phyloP scores from a whole-genome alignment of 345 rosid genomes.

The Ailanthus altissimus region DNA sequence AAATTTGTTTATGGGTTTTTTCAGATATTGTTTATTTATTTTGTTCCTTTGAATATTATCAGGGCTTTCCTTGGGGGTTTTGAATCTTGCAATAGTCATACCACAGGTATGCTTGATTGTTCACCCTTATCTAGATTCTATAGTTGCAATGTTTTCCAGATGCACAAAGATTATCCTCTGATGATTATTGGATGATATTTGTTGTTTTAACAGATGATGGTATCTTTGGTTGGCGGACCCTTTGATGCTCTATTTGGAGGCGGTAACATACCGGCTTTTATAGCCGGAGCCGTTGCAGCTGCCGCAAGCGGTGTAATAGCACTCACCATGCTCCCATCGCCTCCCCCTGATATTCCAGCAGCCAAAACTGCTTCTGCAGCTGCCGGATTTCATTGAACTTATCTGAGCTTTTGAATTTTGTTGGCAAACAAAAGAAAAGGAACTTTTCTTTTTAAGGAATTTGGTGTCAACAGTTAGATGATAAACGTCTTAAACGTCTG shows the following conservation, averaged over 20 bases:
- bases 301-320: constrained; percentile 62
- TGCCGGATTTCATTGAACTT: constrained; percentile 41
- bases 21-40: neutral
- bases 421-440: too few relatives aligned
- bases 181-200: neutral
- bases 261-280: constrained; percentile 80
- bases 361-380: constrained; percentile 31
- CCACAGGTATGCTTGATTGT: constrained; percentile 60
- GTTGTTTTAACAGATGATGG: constrained; percentile 52
- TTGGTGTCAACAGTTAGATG: neutral
- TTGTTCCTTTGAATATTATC: neutral
- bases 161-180: neutral
- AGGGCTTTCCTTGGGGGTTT: constrained; percentile 87
- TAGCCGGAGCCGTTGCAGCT: constrained; percentile 65
- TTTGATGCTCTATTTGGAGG: constrained; percentile 77
- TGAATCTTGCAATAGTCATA: constrained; percentile 72
- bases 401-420: neutral
- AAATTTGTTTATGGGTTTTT: constrained; percentile 4
- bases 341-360: constrained; percentile 48
- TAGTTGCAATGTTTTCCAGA: neutral
- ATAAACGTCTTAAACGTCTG: neutral
- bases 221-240: constrained; percentile 70
- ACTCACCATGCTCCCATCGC: constrained; percentile 67
- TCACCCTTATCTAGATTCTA: neutral
- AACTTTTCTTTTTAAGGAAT: neutral